Evolutionary conservation across 495 filamentous ascomycete genomes (phyloP).

Genomic region (Astrocystis sublimbata): DNA sequence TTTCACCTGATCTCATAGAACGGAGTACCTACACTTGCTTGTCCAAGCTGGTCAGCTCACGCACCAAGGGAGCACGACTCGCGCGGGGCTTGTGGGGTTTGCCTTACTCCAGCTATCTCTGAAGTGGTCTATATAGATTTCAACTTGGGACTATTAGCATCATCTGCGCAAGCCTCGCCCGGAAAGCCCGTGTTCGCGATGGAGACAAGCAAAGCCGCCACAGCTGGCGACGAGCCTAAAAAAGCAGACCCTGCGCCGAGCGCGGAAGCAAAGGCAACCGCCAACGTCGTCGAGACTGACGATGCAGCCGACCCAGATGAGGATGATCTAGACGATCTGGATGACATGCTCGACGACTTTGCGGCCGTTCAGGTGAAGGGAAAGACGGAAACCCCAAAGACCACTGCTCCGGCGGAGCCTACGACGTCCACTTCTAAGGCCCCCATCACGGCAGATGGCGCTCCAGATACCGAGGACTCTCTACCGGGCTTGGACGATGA

Average conservation of each 20-base stretch:
- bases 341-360: constrained; percentile 95
- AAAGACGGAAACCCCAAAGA: constrained; percentile 48
- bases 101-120: neutral
- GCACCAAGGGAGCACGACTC: neutral
- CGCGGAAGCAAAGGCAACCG: constrained; percentile 24
- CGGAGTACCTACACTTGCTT: neutral
- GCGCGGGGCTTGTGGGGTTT: constrained; percentile 18
- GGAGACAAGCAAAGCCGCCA: constrained; percentile 15
- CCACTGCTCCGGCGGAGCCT: constrained; percentile 33
- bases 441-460: constrained; percentile 5
- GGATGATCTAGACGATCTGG: constrained; percentile 84
- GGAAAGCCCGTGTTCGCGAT: constrained; percentile 6
- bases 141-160: too few species aligned
- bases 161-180: too few species aligned
- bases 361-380: constrained; percentile 54
- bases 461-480: constrained; percentile 12
- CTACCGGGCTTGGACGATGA: constrained; percentile 31
- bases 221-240: constrained; percentile 16
- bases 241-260: constrained; percentile 13
- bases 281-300: constrained; percentile 33
- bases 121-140: too few species aligned
- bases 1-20: neutral
- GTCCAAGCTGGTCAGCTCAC: neutral
- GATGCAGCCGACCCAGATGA: constrained; percentile 73
- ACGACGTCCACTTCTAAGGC: constrained; percentile 15